A percentile compares a stretch with the other conserved stretches of the same genome.
Conservation (phyloP, 805 yeast species). For the Saturnispora gosingensis region DNA sequence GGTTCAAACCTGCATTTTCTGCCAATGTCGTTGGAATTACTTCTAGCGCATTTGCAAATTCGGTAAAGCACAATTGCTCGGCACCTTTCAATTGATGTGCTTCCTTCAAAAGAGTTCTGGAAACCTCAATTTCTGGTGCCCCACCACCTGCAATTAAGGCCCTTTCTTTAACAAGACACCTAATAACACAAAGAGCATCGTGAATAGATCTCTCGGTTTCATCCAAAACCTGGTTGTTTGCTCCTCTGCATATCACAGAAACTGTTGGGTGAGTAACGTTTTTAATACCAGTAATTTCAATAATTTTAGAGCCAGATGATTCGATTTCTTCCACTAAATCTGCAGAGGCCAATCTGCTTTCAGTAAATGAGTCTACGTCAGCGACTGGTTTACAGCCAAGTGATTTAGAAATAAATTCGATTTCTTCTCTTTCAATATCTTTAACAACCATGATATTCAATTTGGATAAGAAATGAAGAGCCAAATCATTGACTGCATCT, state of each 20-base stretch:
- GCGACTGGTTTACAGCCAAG: slow-evolving; percentile 95
- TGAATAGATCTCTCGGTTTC: slow-evolving; percentile 97
- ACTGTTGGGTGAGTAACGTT: slow-evolving; percentile 55
- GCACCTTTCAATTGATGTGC: slow-evolving; percentile 69
- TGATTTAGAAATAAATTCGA: slow-evolving; percentile 78
- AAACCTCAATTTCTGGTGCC: slow-evolving; percentile 90
- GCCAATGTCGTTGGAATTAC: slow-evolving; percentile 91
- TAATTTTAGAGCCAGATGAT: slow-evolving; percentile 81
- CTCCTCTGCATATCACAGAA: slow-evolving; percentile 90
- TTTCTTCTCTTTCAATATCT: slow-evolving; percentile 93
- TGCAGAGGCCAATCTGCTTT: slow-evolving; percentile 85
- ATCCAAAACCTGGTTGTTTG: slow-evolving; percentile 80
- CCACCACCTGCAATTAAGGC: slow-evolving; percentile 98
- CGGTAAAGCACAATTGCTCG: slow-evolving; percentile 84
- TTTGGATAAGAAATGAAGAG: slow-evolving; percentile 89
- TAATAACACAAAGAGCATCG: slow-evolving; percentile 90
- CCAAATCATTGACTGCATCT: slow-evolving; percentile 90
- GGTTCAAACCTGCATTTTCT: slow-evolving; percentile 89
- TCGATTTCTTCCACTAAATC: slow-evolving; percentile 89
- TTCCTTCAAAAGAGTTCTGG: slow-evolving; percentile 65
- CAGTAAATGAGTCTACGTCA: slow-evolving; percentile 86
- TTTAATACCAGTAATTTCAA: slow-evolving; percentile 77
- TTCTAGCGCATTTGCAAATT: slow-evolving; percentile 85
- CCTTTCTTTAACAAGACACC: slow-evolving; percentile 80
- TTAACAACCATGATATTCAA: slow-evolving; percentile 88